phyloP scores from a whole-genome alignment of 2,329 filamentous ascomycete species.

The Penicillium crustosum region DNA sequence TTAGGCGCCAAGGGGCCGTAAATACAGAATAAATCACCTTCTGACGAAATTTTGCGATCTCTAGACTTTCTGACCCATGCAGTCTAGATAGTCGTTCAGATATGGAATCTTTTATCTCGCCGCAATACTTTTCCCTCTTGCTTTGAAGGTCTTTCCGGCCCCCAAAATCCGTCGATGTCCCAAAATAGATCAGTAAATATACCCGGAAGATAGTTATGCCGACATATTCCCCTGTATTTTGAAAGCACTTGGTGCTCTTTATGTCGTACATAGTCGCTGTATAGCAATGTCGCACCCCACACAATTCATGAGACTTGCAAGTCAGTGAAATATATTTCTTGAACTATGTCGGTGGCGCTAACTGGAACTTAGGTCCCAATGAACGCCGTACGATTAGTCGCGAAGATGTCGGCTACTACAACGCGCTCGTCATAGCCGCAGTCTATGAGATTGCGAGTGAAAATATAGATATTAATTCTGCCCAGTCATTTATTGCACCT shows the following conservation, averaged over 20 bases:
- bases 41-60: no score
- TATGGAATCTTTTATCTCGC: background rate
- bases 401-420: constrained; percentile 44
- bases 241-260: background rate
- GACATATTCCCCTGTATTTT: background rate
- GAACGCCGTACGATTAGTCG: constrained; percentile 45
- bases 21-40: no score
- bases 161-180: background rate
- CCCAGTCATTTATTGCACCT: constrained; percentile 31
- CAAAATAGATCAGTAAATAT: background rate
- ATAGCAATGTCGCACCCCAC: background rate
- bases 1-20: no score
- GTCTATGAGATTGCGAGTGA: constrained; percentile 31
- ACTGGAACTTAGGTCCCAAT: constrained; percentile 35
- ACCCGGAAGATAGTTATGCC: background rate
- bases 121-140: background rate
- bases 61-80: no score
- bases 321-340: background rate
- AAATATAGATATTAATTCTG: constrained; percentile 14
- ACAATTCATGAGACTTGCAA: constrained; percentile 5
- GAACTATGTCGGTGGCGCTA: background rate
- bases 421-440: constrained; percentile 41
- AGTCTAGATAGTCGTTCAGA: no score
- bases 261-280: background rate
- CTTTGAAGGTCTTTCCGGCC: background rate